Evolutionary conservation across 1,284 basidiomycete species (phyloP).

Genomic region (Cutaneotrichosporon daszewskae): DNA sequence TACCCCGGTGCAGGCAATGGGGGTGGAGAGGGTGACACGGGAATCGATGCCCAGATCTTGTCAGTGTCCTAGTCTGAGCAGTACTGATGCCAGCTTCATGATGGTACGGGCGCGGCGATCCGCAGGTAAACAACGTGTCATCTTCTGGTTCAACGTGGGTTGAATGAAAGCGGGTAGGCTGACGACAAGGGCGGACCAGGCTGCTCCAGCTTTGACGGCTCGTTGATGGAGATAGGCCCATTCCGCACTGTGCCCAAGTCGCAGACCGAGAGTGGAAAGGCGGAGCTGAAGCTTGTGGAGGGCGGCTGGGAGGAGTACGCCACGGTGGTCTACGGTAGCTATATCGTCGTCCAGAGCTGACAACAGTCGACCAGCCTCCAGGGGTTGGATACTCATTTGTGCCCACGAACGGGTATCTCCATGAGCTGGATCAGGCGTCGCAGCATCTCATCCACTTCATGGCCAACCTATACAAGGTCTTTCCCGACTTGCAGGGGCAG

Average conservation of each 20-base stretch:
- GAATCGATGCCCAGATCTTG: conserved; percentile 46
- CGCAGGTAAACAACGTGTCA: conserved; percentile 78
- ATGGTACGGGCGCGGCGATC: conserved; percentile 79
- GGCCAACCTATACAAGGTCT: conserved; percentile 78
- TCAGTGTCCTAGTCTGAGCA: conserved; percentile 54
- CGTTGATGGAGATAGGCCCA: conserved; percentile 97
- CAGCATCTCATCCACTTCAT: conserved; percentile 78
- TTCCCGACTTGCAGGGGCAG: conserved; percentile 75
- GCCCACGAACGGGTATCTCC: conserved; percentile 76
- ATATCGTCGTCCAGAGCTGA: no score
- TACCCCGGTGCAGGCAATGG: conserved; percentile 58
- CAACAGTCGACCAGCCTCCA: conserved; percentile 96
- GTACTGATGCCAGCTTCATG: conserved; percentile 59
- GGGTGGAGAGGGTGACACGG: conserved; percentile 40
- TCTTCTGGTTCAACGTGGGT: conserved; percentile 94
- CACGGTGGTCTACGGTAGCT: conserved; percentile 91
- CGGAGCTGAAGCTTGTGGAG: conserved; percentile 68
- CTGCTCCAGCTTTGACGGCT: conserved; percentile 93
- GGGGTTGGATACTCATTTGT: conserved; percentile 92
- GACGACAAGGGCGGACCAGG: conserved; percentile 78
- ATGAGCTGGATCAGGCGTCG: conserved; percentile 71
- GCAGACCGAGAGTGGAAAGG: conserved; percentile 53
- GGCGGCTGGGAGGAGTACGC: conserved; percentile 99
- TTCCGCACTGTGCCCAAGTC: conserved; percentile 59
- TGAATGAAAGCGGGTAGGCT: background rate